Percentiles rank a stretch among this genome's conserved stretches.
Conservation (phyloP, 2,329 filamentous ascomycete genomes). For the Phyllosticta citriasiana region DNA sequence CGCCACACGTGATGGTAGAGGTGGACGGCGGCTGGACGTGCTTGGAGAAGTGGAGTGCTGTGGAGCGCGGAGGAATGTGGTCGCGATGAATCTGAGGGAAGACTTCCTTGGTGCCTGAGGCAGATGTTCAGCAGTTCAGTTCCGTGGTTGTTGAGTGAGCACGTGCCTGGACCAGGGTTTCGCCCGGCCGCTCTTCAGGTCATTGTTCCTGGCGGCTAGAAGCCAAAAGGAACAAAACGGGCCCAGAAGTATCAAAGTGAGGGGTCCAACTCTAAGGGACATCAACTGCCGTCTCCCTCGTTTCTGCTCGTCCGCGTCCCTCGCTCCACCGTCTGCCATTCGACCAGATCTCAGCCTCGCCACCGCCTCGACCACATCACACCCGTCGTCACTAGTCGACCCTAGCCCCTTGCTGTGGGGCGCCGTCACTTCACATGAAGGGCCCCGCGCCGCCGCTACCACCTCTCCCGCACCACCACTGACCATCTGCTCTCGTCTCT, state of each 20-base stretch:
- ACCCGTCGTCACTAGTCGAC: not conserved
- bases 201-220: not conserved
- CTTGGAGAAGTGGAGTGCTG: too few species aligned
- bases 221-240: too few species aligned
- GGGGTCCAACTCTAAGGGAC: not conserved
- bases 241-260: not conserved
- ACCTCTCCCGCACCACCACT: not conserved
- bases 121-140: too few species aligned
- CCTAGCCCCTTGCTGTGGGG: slow-evolving; percentile 4
- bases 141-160: not conserved
- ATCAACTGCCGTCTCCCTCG: not conserved
- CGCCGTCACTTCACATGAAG: slow-evolving; percentile 11
- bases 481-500: not conserved
- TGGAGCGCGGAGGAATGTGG: too few species aligned
- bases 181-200: not conserved
- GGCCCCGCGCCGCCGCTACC: not conserved
- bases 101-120: too few species aligned
- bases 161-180: not conserved
- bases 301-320: too few species aligned
- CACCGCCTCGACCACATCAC: not conserved
- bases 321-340: not conserved
- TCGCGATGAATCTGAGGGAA: too few species aligned
- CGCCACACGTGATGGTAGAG: too few species aligned
- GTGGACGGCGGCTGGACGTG: too few species aligned
- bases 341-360: not conserved